phyloP scores from a whole-genome alignment of 2,329 filamentous ascomycete species.

The Rugonectria rugulosa region DNA sequence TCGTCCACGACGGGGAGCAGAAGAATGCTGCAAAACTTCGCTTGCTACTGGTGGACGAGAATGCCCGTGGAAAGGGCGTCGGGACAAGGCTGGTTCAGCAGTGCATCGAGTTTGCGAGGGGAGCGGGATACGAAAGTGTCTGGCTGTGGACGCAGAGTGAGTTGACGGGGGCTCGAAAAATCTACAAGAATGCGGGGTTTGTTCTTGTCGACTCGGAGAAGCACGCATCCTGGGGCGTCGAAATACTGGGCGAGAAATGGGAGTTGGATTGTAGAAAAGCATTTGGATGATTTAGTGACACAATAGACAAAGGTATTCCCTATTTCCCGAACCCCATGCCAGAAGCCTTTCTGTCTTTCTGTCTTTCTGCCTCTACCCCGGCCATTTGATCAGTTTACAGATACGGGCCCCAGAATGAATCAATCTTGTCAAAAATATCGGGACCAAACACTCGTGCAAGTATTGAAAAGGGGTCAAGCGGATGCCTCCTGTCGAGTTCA shows the following conservation, averaged over 20 bases:
- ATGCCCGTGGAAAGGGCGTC: background rate
- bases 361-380: too few species aligned
- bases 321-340: too few species aligned
- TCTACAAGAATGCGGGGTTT: slow-evolving; percentile 6
- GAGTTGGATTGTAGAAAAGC: background rate
- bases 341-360: too few species aligned
- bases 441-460: too few species aligned
- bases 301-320: too few species aligned
- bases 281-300: background rate
- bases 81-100: background rate
- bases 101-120: slow-evolving; percentile 3
- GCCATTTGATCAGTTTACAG: too few species aligned
- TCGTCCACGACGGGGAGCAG: slow-evolving; percentile 27
- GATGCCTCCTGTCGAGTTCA: too few species aligned
- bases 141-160: slow-evolving; percentile 4
- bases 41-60: slow-evolving; percentile 34
- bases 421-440: too few species aligned
- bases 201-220: background rate
- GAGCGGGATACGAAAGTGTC: background rate
- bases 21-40: slow-evolving; percentile 32
- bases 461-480: too few species aligned
- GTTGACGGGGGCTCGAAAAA: background rate
- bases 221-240: background rate
- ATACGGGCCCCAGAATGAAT: too few species aligned
- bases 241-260: slow-evolving; percentile 1